Evolutionary conservation across 495 filamentous ascomycete species (phyloP).

Genomic region (Penicillium nucicola): DNA sequence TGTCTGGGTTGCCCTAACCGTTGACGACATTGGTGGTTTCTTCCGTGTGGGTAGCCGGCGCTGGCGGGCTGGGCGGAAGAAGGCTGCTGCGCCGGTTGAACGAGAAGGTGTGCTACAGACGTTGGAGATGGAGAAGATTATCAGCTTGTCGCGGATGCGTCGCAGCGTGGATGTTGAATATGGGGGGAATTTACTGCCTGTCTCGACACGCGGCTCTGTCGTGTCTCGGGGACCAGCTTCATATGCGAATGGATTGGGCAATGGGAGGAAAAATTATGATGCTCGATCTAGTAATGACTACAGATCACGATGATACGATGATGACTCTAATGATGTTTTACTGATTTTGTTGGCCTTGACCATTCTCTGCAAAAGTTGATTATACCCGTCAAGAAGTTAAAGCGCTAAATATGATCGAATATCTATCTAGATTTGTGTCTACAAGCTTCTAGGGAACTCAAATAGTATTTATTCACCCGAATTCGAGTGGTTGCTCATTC

Average conservation of each 20-base stretch:
- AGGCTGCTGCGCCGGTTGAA: not conserved
- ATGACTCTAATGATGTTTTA: not conserved
- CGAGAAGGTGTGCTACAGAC: conserved; percentile 4
- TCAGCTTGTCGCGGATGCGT: conserved; percentile 25
- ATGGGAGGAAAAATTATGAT: conserved; percentile 19
- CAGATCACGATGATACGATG: conserved; percentile 16
- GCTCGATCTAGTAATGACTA: conserved; percentile 18
- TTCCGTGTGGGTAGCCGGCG: conserved; percentile 27
- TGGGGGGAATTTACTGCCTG: conserved; percentile 28
- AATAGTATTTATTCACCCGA: not conserved
- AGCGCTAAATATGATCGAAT: conserved; percentile 5
- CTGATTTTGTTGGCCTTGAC: not conserved
- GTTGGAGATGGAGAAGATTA: conserved; percentile 31
- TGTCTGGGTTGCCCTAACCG: conserved; percentile 53
- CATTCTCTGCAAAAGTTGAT: conserved; percentile 3
- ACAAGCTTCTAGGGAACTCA: too few relatives aligned
- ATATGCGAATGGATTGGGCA: conserved; percentile 9
- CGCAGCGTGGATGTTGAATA: conserved; percentile 31
- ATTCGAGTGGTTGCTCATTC: not conserved
- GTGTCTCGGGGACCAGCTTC: conserved; percentile 5
- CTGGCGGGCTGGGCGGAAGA: conserved; percentile 21
- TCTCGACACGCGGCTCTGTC: conserved; percentile 29
- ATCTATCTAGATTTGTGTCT: too few relatives aligned
- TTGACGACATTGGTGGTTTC: conserved; percentile 54
- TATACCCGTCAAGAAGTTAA: conserved; percentile 7